Evolutionary conservation across 208 protist genomes (phyloP).

Genomic region (Crithidia expoeki): DNA sequence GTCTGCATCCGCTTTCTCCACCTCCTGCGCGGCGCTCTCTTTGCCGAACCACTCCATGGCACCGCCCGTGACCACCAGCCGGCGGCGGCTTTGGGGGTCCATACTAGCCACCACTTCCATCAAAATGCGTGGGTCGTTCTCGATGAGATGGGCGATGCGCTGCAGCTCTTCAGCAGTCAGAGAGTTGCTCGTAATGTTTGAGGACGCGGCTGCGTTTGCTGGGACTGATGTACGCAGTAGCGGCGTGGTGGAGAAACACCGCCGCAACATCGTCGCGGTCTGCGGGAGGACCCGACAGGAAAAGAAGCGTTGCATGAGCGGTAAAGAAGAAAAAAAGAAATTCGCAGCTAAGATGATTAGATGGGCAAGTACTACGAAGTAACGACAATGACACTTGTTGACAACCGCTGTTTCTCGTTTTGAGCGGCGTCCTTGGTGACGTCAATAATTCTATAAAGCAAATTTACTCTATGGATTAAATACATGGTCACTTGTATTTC

Average conservation of each 20-base stretch:
- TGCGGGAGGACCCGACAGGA: not conserved
- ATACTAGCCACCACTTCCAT: constrained; percentile 81
- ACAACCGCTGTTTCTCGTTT: too few relatives aligned
- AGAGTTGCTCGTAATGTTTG: not conserved
- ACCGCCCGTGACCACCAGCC: constrained; percentile 83
- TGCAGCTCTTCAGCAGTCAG: constrained; percentile 61
- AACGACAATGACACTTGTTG: too few relatives aligned
- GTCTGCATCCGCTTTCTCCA: constrained; percentile 81
- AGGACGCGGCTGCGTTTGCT: not conserved
- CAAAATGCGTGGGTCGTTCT: constrained; percentile 83
- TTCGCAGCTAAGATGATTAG: not conserved
- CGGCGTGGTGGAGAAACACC: not conserved
- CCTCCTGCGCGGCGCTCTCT: constrained; percentile 78
- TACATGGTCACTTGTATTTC: not conserved
- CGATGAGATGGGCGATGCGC: constrained; percentile 67
- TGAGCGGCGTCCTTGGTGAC: too few relatives aligned
- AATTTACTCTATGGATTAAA: not conserved
- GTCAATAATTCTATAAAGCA: not conserved
- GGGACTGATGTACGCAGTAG: not conserved
- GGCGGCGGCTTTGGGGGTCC: constrained; percentile 71
- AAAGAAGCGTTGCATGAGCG: constrained; percentile 11
- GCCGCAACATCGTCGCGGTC: not conserved
- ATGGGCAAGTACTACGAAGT: too few relatives aligned
- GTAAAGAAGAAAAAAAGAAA: not conserved
- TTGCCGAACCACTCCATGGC: constrained; percentile 93